A percentile compares a stretch with the other conserved stretches of the same genome.
Evolutionary conservation across 2,329 filamentous ascomycete species (phyloP).

Genomic region (Penicillium sp.): DNA sequence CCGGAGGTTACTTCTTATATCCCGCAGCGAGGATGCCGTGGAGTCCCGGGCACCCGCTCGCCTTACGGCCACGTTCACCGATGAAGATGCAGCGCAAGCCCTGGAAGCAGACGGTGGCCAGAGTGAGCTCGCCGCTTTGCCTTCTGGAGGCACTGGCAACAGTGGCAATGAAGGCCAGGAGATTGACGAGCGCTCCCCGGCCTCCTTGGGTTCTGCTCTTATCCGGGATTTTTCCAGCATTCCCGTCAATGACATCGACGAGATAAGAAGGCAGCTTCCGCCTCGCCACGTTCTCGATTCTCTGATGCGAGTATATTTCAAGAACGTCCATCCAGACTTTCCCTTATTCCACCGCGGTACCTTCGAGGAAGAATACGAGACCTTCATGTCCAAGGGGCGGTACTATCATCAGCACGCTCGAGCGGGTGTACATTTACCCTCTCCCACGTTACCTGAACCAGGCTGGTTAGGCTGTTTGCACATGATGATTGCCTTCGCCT

Average conservation of each 20-base stretch:
- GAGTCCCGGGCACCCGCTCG: background rate
- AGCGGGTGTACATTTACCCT: conserved; percentile 2
- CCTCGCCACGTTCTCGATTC: conserved; percentile 27
- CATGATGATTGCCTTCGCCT: conserved; percentile 41
- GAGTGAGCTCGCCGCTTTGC: background rate
- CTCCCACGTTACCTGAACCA: background rate
- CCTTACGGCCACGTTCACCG: conserved; percentile 3
- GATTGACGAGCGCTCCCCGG: conserved; percentile 2
- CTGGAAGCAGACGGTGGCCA: conserved; percentile 4
- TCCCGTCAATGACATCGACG: conserved; percentile 1
- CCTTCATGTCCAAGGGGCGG: conserved; percentile 20
- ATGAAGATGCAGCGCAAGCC: conserved; percentile 8
- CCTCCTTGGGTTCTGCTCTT: conserved; percentile 5
- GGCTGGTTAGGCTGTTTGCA: conserved; percentile 40
- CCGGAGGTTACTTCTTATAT: conserved; percentile 16
- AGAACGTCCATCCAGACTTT: conserved; percentile 38
- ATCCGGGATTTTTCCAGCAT: conserved; percentile 5
- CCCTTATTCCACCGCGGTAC: conserved; percentile 37
- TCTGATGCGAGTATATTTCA: conserved; percentile 38
- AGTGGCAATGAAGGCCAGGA: conserved; percentile 1
- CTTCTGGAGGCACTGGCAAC: conserved; percentile 1
- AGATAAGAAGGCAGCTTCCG: conserved; percentile 8
- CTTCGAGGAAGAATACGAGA: conserved; percentile 38
- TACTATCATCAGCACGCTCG: conserved; percentile 2
- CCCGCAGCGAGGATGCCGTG: conserved; percentile 1